Conservation (phyloP, 345 rosid genomes). For the Dipteronia sinensis region DNA sequence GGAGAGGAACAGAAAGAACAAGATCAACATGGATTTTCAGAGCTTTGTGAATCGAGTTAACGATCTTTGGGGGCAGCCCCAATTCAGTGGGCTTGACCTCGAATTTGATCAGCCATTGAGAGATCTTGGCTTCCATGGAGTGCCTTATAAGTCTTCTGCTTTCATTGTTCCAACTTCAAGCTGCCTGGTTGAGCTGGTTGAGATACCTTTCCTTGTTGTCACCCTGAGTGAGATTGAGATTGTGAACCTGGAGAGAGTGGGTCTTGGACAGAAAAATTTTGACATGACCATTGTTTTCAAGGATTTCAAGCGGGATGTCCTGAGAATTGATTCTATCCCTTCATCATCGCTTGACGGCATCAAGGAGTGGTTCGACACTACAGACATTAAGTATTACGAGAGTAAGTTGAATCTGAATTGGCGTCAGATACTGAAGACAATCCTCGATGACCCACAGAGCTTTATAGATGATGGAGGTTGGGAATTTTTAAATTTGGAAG, state of each 20-base stretch:
- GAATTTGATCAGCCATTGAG: slow-evolving; percentile 96
- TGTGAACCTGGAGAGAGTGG: slow-evolving; percentile 93
- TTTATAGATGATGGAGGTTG: slow-evolving; percentile 88
- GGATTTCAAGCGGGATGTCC: slow-evolving; percentile 90
- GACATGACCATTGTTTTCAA: slow-evolving; percentile 91
- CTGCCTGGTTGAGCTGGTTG: slow-evolving; percentile 88
- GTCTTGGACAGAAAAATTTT: slow-evolving; percentile 89
- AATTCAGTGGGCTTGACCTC: slow-evolving; percentile 73
- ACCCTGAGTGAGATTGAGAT: slow-evolving; percentile 92
- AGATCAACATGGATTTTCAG: slow-evolving; percentile 84
- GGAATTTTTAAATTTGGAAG: slow-evolving; percentile 91
- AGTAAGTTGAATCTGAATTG: slow-evolving; percentile 93
- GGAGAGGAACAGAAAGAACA: slow-evolving; percentile 83
- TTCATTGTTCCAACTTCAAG: slow-evolving; percentile 89
- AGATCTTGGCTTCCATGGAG: slow-evolving; percentile 96
- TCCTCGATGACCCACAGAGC: slow-evolving; percentile 87
- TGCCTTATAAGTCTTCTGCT: slow-evolving; percentile 73
- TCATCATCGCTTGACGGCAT: slow-evolving; percentile 80
- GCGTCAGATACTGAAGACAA: slow-evolving; percentile 86
- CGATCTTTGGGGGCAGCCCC: slow-evolving; percentile 87
- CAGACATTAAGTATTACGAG: slow-evolving; percentile 89
- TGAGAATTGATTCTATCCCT: slow-evolving; percentile 80
- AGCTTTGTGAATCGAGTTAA: slow-evolving; percentile 82
- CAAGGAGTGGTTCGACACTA: slow-evolving; percentile 94
- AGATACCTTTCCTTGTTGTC: slow-evolving; percentile 79